Evolutionary conservation across 2,329 filamentous ascomycete genomes (phyloP).

Genomic region (Nemania sp.): DNA sequence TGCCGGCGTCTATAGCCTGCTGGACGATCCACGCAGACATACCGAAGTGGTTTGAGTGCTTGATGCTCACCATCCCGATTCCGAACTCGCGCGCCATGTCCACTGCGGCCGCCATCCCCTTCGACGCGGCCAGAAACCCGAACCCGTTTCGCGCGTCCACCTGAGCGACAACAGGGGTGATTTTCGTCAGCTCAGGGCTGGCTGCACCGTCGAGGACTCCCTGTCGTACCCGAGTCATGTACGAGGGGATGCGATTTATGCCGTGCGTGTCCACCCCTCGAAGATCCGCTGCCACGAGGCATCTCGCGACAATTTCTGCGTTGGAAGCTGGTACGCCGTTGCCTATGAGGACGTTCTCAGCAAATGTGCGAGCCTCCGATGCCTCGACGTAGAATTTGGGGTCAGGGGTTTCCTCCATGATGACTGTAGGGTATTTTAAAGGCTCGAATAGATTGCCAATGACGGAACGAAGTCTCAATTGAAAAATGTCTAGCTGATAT

Average conservation of each 20-base stretch:
- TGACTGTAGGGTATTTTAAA: constrained; percentile 21
- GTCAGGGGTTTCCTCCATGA: constrained; percentile 44
- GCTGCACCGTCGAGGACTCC: constrained; percentile 74
- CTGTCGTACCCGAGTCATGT: constrained; percentile 78
- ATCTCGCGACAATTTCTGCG: constrained; percentile 72
- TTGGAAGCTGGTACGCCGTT: constrained; percentile 71
- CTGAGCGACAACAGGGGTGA: constrained; percentile 78
- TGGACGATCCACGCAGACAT: constrained; percentile 87
- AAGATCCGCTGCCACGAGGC: constrained; percentile 79
- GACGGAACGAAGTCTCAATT: neutral
- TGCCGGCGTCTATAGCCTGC: constrained; percentile 77
- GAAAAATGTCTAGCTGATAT: neutral
- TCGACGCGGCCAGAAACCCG: constrained; percentile 77
- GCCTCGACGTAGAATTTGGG: constrained; percentile 53
- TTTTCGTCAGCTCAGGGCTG: constrained; percentile 67
- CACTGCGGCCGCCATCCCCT: constrained; percentile 75
- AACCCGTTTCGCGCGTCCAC: constrained; percentile 78
- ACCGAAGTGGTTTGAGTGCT: constrained; percentile 84
- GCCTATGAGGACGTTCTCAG: constrained; percentile 66
- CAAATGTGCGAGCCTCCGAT: constrained; percentile 60
- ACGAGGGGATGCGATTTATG: constrained; percentile 81
- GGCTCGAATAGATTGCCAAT: neutral
- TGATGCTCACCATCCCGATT: constrained; percentile 81
- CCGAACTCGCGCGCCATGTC: constrained; percentile 73
- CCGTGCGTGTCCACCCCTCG: constrained; percentile 85